phyloP scores from a whole-genome alignment of 2,329 filamentous ascomycete species.

The Neofusicoccum sp. region DNA sequence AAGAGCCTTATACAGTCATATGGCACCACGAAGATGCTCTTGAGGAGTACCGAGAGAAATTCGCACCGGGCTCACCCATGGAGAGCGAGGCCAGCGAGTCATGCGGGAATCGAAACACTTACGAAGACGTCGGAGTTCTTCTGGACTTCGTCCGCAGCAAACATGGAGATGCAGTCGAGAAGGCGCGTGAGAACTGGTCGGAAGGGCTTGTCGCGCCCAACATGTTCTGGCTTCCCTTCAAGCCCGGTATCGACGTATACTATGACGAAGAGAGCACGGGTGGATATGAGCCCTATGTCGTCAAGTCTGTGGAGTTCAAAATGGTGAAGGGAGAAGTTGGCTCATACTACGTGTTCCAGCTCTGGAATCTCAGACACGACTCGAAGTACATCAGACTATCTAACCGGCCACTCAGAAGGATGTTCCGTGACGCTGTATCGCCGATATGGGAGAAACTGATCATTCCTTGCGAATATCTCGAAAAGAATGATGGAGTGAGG shows the following conservation, averaged over 20 bases:
- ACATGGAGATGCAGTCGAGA: slow-evolving; percentile 16
- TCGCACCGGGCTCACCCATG: background rate
- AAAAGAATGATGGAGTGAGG: background rate
- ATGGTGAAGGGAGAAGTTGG: slow-evolving; percentile 8
- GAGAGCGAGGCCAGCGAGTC: background rate
- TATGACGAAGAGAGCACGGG: slow-evolving; percentile 10
- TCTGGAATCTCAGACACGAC: slow-evolving; percentile 21
- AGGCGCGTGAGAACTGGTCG: slow-evolving; percentile 16
- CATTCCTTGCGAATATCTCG: too few species aligned
- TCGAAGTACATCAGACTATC: background rate
- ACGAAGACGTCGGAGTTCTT: slow-evolving; percentile 21
- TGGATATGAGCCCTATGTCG: slow-evolving; percentile 16
- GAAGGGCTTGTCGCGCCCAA: slow-evolving; percentile 11
- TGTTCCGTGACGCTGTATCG: too few species aligned
- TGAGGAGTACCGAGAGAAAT: slow-evolving; percentile 5
- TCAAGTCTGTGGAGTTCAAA: slow-evolving; percentile 11
- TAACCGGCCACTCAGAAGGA: too few species aligned
- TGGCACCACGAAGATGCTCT: slow-evolving; percentile 18
- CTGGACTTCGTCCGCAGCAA: slow-evolving; percentile 20
- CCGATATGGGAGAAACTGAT: too few species aligned
- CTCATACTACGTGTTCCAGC: background rate
- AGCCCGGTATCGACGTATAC: slow-evolving; percentile 21
- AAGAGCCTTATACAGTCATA: slow-evolving; percentile 8
- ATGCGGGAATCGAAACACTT: slow-evolving; percentile 19
- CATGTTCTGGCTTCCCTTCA: slow-evolving; percentile 20